Evolutionary conservation across 2,329 filamentous ascomycete genomes (phyloP), one percentile per base, ranked within the genome.

Genomic region (Fusarium burgessii): DNA sequence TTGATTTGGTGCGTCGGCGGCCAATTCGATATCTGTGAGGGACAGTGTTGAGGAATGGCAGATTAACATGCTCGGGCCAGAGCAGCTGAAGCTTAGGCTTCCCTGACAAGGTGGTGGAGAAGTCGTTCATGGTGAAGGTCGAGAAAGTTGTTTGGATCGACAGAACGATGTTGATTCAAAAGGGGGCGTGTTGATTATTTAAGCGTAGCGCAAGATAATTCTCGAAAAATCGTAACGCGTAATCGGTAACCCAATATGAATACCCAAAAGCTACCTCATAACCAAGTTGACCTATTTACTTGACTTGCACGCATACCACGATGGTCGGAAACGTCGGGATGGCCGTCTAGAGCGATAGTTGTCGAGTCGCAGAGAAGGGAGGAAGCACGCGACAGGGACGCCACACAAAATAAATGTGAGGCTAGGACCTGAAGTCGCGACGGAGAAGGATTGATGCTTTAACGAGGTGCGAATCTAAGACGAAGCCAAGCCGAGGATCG

Each of bases 11-110:
- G 49, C 82, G 80, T 51, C 76, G 78, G 41, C 82, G 81, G 58
- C 79, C 78, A 64, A 78, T 77, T 66, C 80, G 79, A 71, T 82
- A 83, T 68, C 82, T 81, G 35, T 77, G 78, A 32, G 82, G 82
- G 23, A 82, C 78, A 42, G 81, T 82, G 71, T 82, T 84, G 58
- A 84, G 76, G 51, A 83, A 81, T 17, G 82, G 81, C 54, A 84
- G 74, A 71, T 82, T 83, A 50, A 84, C 72, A 47, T 81, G 81
- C 49, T 82, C 81, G 35, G 81, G 80, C 76, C 80, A 80, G 15
- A 82, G 76, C 38, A 80, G 79, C 51, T 82, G 81, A 23, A 82
- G 78, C 74, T 81, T 80, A 54, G 81, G 80, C 77, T 84, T 84
- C 68, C 80, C 79, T 66, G 81, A 78, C 14, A 80, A 66, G 50